Conservation (phyloP, 2,329 filamentous ascomycete genomes). For the Aureobasidium sp. region DNA sequence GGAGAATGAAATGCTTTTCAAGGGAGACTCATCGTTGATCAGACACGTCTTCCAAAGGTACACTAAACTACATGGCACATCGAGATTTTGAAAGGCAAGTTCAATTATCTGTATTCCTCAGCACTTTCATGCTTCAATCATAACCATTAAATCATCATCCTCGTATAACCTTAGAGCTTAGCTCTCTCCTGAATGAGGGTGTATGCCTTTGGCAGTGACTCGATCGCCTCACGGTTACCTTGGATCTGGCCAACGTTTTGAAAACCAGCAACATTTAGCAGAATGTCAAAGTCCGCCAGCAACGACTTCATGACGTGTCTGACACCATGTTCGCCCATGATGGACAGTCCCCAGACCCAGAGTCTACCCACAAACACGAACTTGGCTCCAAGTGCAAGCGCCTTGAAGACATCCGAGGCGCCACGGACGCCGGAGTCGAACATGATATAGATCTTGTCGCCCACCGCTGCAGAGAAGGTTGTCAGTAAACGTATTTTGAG, state of each 20-base stretch:
- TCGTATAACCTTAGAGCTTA: constrained; percentile 4
- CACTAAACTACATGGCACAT: too few species aligned
- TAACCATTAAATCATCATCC: neutral
- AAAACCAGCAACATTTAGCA: constrained; percentile 54
- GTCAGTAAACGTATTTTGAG: neutral
- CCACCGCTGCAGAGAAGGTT: constrained; percentile 34
- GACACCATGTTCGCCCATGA: constrained; percentile 55
- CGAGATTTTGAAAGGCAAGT: too few species aligned
- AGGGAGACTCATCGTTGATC: too few species aligned
- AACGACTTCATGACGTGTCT: constrained; percentile 56
- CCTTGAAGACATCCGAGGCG: constrained; percentile 54
- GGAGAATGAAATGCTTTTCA: too few species aligned
- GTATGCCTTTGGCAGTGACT: constrained; percentile 6
- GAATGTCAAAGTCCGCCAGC: constrained; percentile 55
- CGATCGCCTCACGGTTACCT: constrained; percentile 7
- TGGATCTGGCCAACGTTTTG: constrained; percentile 47
- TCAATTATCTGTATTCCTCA: neutral
- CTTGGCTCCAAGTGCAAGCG: constrained; percentile 54
- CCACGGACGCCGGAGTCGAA: constrained; percentile 54
- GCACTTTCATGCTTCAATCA: too few species aligned
- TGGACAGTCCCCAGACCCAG: constrained; percentile 54
- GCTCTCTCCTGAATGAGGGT: constrained; percentile 5
- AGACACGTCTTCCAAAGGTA: too few species aligned
- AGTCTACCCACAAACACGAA: constrained; percentile 57
- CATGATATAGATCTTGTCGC: constrained; percentile 48